phyloP scores from a whole-genome alignment of 768 basidiomycete genomes.

The Suillus americanus region DNA sequence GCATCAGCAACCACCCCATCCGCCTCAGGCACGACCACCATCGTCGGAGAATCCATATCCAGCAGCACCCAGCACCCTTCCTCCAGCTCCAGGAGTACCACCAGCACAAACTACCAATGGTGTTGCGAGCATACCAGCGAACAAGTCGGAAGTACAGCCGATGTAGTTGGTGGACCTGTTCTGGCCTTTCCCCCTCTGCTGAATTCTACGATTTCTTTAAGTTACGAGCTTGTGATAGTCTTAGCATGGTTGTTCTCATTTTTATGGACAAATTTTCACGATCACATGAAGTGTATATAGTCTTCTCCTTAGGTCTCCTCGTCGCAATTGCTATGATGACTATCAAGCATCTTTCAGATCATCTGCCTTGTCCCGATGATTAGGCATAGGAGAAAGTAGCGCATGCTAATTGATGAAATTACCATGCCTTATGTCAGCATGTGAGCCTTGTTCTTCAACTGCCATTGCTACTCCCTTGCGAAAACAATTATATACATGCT shows the following conservation, averaged over 20 bases:
- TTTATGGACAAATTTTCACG: slow-evolving; percentile 25
- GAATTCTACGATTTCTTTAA: slow-evolving; percentile 7
- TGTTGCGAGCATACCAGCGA: slow-evolving; percentile 34
- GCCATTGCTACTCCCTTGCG: background rate
- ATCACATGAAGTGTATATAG: slow-evolving; percentile 29
- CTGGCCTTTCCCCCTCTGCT: slow-evolving; percentile 3
- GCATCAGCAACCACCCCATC: slow-evolving; percentile 30
- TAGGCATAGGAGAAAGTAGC: background rate
- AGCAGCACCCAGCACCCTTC: slow-evolving; percentile 35
- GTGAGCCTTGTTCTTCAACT: background rate
- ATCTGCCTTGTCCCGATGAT: background rate
- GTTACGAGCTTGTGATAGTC: background rate
- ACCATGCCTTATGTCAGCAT: slow-evolving; percentile 3
- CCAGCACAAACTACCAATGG: slow-evolving; percentile 40
- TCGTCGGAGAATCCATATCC: slow-evolving; percentile 63
- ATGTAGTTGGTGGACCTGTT: slow-evolving; percentile 22
- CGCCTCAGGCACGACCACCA: slow-evolving; percentile 50
- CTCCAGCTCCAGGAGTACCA: slow-evolving; percentile 18
- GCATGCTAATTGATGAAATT: background rate
- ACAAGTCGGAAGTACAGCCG: slow-evolving; percentile 44
- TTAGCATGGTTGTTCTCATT: slow-evolving; percentile 22
- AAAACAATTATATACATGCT: slow-evolving; percentile 1
- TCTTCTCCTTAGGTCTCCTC: slow-evolving; percentile 12
- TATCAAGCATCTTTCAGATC: slow-evolving; percentile 3
- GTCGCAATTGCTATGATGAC: slow-evolving; percentile 14